Conservation (phyloP, 176 grass and related monocot genomes). For the Oryza glaberrima region DNA sequence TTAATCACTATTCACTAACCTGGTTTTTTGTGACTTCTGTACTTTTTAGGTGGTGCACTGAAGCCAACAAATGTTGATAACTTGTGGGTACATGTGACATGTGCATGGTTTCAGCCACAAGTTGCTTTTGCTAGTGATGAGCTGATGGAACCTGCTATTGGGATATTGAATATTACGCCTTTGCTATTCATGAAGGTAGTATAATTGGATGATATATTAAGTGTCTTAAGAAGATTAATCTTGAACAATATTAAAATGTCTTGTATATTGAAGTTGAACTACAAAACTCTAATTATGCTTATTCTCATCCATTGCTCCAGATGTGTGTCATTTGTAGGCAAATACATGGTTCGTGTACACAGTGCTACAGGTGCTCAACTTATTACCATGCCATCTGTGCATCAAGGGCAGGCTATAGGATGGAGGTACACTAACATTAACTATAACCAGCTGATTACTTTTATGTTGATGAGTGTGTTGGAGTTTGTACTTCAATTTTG, state of each 20-base stretch:
- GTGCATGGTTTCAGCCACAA: conserved; percentile 99
- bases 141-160: conserved; percentile 95
- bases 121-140: conserved; percentile 95
- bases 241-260: neutral
- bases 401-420: conserved; percentile 90
- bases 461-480: conserved; percentile 8
- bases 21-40: conserved; percentile 34
- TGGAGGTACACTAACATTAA: conserved; percentile 81
- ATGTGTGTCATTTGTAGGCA: conserved; percentile 96
- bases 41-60: conserved; percentile 78
- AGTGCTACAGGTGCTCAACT: conserved; percentile 95
- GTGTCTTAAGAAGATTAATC: conserved; percentile 16
- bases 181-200: conserved; percentile 91
- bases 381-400: conserved; percentile 99
- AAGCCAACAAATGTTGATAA: conserved; percentile 90
- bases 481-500: conserved; percentile 15
- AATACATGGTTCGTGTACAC: conserved; percentile 98
- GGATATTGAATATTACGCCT: conserved; percentile 83
- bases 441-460: conserved; percentile 10
- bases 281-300: conserved; percentile 31
- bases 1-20: conserved; percentile 40
- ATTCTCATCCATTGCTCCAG: conserved; percentile 55
- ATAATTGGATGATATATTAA: conserved; percentile 32
- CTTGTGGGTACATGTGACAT: conserved; percentile 93
- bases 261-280: conserved; percentile 18